Percentiles rank a stretch among this genome's conserved stretches.
These are phyloP conservation scores for Prototheca wickerhamii DNA, from an alignment of 163 green algal genomes.

Conservation along the genomic window DNA sequence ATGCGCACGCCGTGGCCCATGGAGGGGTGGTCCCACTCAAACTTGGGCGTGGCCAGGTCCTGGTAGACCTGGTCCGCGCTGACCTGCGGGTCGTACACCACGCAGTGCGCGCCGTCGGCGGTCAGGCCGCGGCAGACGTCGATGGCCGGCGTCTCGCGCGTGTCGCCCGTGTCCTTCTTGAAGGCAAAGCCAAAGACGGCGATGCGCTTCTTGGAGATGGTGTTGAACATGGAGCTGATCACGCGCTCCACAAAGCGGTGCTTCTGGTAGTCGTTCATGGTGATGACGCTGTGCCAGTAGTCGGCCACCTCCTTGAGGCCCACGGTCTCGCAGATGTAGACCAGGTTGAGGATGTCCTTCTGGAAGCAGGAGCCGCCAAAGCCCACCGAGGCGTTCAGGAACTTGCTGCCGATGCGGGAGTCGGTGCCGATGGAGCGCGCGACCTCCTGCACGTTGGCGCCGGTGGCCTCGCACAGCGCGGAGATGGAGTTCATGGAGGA, in stretches of 20 bases:
- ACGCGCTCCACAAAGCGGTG: conserved; percentile 93
- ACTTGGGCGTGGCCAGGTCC: conserved; percentile 84
- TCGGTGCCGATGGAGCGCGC: conserved; percentile 85
- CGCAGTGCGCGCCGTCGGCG: conserved; percentile 53
- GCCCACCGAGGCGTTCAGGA: conserved; percentile 94
- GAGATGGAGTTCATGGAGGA: conserved; percentile 98
- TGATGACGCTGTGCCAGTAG: conserved; percentile 85
- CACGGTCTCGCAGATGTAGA: conserved; percentile 96
- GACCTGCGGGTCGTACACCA: conserved; percentile 91
- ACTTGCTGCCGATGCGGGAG: conserved; percentile 91
- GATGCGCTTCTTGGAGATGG: conserved; percentile 92
- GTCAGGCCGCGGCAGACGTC: conserved; percentile 89
- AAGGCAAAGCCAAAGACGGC: conserved; percentile 92
- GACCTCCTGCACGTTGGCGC: conserved; percentile 54
- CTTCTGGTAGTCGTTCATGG: conserved; percentile 99
- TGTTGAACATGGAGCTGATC: conserved; percentile 99
- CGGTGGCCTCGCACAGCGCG: conserved; percentile 92
- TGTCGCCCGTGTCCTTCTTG: conserved; percentile 90
- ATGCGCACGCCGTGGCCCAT: conserved; percentile 9
- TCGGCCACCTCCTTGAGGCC: conserved; percentile 88
- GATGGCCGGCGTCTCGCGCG: conserved; percentile 95
- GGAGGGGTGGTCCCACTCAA: conserved; percentile 88
- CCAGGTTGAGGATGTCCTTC: conserved; percentile 99
- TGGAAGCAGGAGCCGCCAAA: conserved; percentile 99
- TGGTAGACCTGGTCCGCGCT: conserved; percentile 71